Percentiles rank a stretch among this genome's conserved stretches.
phyloP scores from a whole-genome alignment of 345 rosid genomes.

The Gossypium stocksii region DNA sequence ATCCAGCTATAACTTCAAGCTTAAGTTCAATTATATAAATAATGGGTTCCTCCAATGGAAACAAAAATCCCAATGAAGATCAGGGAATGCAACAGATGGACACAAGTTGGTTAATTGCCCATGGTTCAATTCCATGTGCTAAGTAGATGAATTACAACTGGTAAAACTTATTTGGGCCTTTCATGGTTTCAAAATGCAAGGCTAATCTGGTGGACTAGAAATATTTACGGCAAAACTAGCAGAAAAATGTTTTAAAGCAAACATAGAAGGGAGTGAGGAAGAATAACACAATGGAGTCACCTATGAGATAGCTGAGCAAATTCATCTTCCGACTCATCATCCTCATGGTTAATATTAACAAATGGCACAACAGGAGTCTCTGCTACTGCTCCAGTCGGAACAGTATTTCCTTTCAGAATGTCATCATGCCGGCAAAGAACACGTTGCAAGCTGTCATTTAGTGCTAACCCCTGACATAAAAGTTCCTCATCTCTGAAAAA shows the following conservation, averaged over 20 bases:
- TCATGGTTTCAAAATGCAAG: background rate
- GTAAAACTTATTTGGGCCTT: background rate
- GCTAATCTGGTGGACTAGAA: background rate
- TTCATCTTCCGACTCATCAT: slow-evolving; percentile 87
- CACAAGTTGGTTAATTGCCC: background rate
- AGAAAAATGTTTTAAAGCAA: background rate
- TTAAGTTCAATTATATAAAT: background rate
- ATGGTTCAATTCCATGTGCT: background rate
- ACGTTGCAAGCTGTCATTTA: slow-evolving; percentile 85
- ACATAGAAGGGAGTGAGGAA: background rate
- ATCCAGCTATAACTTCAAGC: background rate
- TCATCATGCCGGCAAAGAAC: slow-evolving; percentile 78
- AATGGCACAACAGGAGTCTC: slow-evolving; percentile 47
- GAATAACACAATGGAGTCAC: slow-evolving; percentile 17
- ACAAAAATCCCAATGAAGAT: background rate
- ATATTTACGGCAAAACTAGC: background rate
- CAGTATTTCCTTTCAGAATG: slow-evolving; percentile 53
- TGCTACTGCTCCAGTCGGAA: slow-evolving; percentile 28
- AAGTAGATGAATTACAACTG: background rate
- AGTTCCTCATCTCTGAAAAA: slow-evolving; percentile 73
- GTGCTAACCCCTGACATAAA: slow-evolving; percentile 74
- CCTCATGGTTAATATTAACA: slow-evolving; percentile 57
- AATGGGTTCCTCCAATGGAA: background rate
- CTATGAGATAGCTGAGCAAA: slow-evolving; percentile 82
- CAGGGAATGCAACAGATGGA: background rate